Conservation (phyloP, 139 green algal species). For the Ettlia oleoabundans region DNA sequence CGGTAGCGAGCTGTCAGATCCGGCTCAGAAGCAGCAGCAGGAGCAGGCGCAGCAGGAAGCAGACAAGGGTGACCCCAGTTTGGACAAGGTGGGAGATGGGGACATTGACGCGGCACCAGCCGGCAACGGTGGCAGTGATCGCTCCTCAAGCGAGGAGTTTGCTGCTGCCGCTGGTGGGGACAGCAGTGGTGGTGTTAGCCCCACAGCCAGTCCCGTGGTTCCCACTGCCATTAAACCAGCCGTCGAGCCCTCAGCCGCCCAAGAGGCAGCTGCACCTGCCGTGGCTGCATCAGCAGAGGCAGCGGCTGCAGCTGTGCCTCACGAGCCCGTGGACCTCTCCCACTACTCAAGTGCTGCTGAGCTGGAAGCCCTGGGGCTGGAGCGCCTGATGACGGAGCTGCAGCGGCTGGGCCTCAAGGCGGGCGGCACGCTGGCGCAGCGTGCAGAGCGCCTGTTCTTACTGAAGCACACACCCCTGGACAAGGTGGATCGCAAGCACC, state of each 20-base stretch:
- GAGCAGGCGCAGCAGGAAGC: neutral
- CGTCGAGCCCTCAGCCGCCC: neutral
- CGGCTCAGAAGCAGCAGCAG: constrained; percentile 9
- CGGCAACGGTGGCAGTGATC: constrained; percentile 4
- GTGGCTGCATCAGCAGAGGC: neutral
- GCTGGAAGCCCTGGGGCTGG: constrained; percentile 54
- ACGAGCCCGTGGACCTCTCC: constrained; percentile 34
- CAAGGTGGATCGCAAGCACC: constrained; percentile 53
- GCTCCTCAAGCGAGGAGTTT: constrained; percentile 5
- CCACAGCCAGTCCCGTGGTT: neutral
- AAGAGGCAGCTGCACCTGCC: neutral
- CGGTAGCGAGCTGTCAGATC: neutral
- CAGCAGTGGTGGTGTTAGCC: constrained; percentile 7
- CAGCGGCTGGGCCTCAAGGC: constrained; percentile 66
- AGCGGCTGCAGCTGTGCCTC: neutral
- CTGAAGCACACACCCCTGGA: constrained; percentile 49
- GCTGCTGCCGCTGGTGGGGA: neutral
- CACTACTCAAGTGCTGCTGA: constrained; percentile 46
- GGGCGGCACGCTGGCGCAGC: constrained; percentile 68
- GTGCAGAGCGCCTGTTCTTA: constrained; percentile 68
- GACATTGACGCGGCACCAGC: neutral
- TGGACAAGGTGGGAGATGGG: too few relatives aligned
- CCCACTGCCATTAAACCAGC: neutral
- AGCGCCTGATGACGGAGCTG: constrained; percentile 52
- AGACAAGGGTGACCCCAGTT: neutral